Evolutionary conservation across 192 early-diverging fungal species (phyloP), one percentile per base, ranked within the genome.

Genomic region (Oehlia diaphana): DNA sequence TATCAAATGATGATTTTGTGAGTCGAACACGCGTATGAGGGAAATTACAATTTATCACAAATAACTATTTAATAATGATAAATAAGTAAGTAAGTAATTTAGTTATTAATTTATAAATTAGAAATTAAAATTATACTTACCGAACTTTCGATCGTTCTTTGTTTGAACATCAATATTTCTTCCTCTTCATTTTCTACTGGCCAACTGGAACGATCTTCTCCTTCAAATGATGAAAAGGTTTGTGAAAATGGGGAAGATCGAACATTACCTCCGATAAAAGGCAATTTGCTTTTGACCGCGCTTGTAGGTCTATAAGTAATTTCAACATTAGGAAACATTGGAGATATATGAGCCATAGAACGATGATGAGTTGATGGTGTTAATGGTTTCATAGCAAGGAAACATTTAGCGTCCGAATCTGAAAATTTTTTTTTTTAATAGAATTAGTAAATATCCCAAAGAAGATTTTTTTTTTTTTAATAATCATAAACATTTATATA

Each of bases 151-250:
- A 90, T 83, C 0, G 89, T 89, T 26, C 83, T 65, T 53, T 89
- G 87, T 72, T 88, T 87, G 53, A 92, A 92, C 64, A 81, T 85
- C 39, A 88, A 65, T 7, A 91, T 77, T 2, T 86, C 86, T 50
- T 89, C 88, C 47, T 87, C 88, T 68, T 91, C 90, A 80, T 86
- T 83, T 77, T 90, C 92, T 37, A 79, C 82, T 16, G 84, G 81
- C 44, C 84, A 81, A 75, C 86, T 84, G 2, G 87, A 74, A 21
- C 88, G 86, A 63, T 91, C 87, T 50, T 89, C 89, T 0, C 78
- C 79, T 37, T 88, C 80, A 63, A 88, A 63, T 9, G 82, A 80
- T 0, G 80, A 72, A 49, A 83, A 86, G 3, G 86, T 80, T 62
- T 80, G 82, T n/a, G 87, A 77, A 42, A 84, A 88, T 33, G 85